Base-by-base conservation (phyloP, 2,329 filamentous ascomycete species). In the Ascochyta fabae region DNA sequence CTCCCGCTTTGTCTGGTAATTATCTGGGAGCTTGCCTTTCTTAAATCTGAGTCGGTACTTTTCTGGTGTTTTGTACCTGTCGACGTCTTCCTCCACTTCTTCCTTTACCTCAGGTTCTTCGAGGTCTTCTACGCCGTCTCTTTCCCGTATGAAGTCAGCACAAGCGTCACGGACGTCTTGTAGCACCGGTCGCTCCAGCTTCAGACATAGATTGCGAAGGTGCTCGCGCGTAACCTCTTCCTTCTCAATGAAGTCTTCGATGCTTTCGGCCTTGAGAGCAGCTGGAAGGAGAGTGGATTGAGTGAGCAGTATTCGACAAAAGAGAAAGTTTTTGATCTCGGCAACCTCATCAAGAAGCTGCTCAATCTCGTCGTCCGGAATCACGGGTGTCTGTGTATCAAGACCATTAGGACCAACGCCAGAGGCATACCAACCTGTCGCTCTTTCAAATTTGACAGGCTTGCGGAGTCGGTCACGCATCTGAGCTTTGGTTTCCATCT, bases 111-210 rank as follows among this genome's bases (percentile, higher is more conserved):
- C 59, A 2, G 71, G 58, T 4, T 69, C 68, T 4, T 62, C 57
- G 10, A 71, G 61, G 19, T 77, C 73, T 13, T 73, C 72, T 3
- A 74, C 70, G 31, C 75, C 71, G 3, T 75, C 70, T 26, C 78
- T 75, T 12, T 70, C 72, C 13, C 79, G 73, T 15, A 75, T 71
- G 39, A 82, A 77, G 61, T 83, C 80, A 4, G 80, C 81, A 60
- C 80, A 83, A 13, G 80, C 80, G 65, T 83, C 80, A 38, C 80
- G 74, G 22, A 83, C 76, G 40, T 81, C 79, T 58, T 83, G 79
- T 2, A 82, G 70, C n/a, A 67, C 70, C 16, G 80, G 80, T 40
- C 77, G 74, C 53, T 83, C 80, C 42, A 82, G 68, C 56, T 79
- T 79, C 22, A 83, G 69, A 55, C 78, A 81, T 5, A 83, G 58